Percentiles rank a stretch among this genome's conserved stretches.
Conservation (phyloP, 176 grass and related monocot genomes). For the Rhynchospora pubera region DNA sequence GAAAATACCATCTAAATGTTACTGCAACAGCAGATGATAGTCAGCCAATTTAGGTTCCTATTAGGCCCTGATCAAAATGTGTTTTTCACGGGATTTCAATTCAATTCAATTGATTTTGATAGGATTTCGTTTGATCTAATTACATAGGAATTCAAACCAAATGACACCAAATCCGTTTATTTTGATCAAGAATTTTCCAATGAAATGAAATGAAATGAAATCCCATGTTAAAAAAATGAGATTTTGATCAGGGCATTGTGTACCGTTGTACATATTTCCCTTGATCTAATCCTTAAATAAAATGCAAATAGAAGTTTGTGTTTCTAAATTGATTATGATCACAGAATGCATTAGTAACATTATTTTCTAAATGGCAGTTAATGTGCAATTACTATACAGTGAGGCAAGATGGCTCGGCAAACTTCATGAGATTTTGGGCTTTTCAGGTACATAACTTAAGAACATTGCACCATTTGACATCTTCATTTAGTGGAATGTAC, state of each 20-base stretch:
- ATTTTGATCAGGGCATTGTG: too few relatives aligned
- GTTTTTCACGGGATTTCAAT: too few relatives aligned
- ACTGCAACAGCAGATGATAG: neutral
- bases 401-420: constrained; percentile 79
- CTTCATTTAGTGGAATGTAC: neutral
- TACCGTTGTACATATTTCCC: neutral
- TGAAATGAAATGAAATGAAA: too few relatives aligned
- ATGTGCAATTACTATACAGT: constrained; percentile 96
- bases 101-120: too few relatives aligned
- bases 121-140: too few relatives aligned
- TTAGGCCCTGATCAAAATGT: too few relatives aligned
- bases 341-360: neutral
- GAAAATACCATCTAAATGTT: neutral
- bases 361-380: constrained; percentile 40
- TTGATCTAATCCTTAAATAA: neutral
- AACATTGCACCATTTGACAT: neutral
- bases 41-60: constrained; percentile 4
- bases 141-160: too few relatives aligned
- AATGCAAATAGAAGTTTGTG: neutral
- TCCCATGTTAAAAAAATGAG: too few relatives aligned
- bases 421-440: constrained; percentile 79
- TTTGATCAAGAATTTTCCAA: too few relatives aligned
- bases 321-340: neutral
- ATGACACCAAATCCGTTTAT: too few relatives aligned
- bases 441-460: constrained; percentile 41